These are phyloP conservation scores for Neurospora tetrasperma DNA, from an alignment of 495 filamentous ascomycete genomes.

Conservation along the genomic window DNA sequence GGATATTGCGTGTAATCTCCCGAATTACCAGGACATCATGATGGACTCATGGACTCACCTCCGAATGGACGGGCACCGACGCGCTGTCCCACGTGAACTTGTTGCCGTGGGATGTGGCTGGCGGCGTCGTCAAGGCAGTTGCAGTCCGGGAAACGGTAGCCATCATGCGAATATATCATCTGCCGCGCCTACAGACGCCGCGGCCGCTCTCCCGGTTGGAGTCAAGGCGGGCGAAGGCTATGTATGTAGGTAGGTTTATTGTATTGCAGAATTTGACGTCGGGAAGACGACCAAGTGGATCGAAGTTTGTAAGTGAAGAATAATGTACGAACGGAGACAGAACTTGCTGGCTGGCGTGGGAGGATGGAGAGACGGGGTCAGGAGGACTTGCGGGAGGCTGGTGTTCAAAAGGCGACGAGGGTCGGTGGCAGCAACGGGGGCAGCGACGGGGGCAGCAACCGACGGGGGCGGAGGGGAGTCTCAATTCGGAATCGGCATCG, in stretches of 20 bases:
- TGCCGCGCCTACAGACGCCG: constrained; percentile 1
- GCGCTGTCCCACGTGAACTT: constrained; percentile 41
- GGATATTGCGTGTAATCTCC: background rate
- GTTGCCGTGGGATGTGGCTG: constrained; percentile 41
- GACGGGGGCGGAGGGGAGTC: background rate
- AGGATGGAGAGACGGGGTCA: background rate
- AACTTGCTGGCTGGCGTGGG: background rate
- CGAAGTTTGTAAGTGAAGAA: background rate
- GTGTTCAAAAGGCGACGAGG: background rate
- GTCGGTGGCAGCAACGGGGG: background rate
- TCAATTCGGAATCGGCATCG: constrained; percentile 1
- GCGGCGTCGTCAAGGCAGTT: constrained; percentile 36
- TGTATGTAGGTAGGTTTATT: background rate
- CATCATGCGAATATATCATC: constrained; percentile 29
- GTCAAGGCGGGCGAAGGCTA: background rate
- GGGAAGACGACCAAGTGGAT: background rate
- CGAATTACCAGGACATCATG: background rate
- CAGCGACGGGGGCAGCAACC: background rate
- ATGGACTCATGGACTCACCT: constrained; percentile 22
- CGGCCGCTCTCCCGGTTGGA: constrained; percentile 5
- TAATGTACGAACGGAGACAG: background rate
- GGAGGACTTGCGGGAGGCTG: background rate
- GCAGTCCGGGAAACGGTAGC: constrained; percentile 42
- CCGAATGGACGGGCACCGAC: constrained; percentile 25
- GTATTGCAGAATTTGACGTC: background rate